Evolutionary conservation across 2,329 filamentous ascomycete species (phyloP).

Genomic region (Venturia carpophila): DNA sequence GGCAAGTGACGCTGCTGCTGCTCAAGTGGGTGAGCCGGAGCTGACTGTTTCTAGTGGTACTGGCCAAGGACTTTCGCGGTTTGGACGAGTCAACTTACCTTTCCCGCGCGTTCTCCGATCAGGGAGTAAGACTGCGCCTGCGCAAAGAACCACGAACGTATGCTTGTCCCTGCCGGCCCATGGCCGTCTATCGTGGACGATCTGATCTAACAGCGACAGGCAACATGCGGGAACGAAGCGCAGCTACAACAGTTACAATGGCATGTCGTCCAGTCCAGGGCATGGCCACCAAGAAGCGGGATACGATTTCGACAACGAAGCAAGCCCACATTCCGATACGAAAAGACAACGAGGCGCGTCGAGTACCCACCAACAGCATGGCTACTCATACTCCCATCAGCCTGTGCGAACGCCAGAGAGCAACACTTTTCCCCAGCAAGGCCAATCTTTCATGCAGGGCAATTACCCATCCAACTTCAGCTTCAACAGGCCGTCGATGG

Average conservation of each 20-base stretch:
- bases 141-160: slow-evolving; percentile 65
- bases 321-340: neutral
- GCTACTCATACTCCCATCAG: neutral
- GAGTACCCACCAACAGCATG: neutral
- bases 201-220: neutral
- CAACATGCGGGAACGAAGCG: neutral
- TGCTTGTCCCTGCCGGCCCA: neutral
- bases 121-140: slow-evolving; percentile 73
- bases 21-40: neutral
- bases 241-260: neutral
- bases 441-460: neutral
- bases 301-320: neutral
- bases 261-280: neutral
- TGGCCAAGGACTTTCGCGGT: slow-evolving; percentile 65
- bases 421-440: neutral
- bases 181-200: neutral
- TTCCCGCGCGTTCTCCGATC: slow-evolving; percentile 76
- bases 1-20: neutral
- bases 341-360: neutral
- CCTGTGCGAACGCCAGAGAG: neutral
- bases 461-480: neutral
- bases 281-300: neutral
- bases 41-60: slow-evolving; percentile 28
- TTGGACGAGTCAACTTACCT: slow-evolving; percentile 75
- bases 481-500: neutral